Base-by-base conservation (phyloP, 257 asterid genomes). In the Henckelia pumila region DNA sequence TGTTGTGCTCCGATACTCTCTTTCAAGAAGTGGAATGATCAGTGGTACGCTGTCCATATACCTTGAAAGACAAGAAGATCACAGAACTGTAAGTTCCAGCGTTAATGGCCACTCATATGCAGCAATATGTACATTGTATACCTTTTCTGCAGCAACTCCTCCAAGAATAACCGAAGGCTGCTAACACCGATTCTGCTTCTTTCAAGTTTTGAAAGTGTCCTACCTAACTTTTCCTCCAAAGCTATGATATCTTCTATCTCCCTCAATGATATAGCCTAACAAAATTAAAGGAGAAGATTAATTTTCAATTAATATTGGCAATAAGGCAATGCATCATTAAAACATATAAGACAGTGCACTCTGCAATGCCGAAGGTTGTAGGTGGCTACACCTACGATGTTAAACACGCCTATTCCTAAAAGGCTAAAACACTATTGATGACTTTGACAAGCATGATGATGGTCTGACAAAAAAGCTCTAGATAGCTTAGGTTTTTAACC, bases 11-110 rank as follows among this genome's bases (percentile, higher is more conserved):
- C 98, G 92, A 35, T 82, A 35, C 80, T 92, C 96, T 81, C 88
- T 89, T 75, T 92, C 98, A 56, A 92, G 97, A 76, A 92, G 98
- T 32, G 97, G 97, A 76, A 92, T 85, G 77, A 92, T 86, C 77
- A 85, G 71, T 60, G 98, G 98, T 50, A 92, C 95, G 50, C 91
- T 88, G 69, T 92, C 92, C 97, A 89, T 83, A 70, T 92, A 92
- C 96, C 98, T 92, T 57, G n/a, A 61, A 6, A 29, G 75, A 67
- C 53, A 68, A 72, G 70, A 59, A 64, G 52, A 72, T 76, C 63
- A 70, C 62, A 75, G 73, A 63, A 23, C 40, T 35, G 58, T 56
- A 60, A 76, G 80, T 69, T 70, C 25, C 50, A 56, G 69, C 64
- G 61, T 68, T 32, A 60, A 55, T 56, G 32, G 71, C 59, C 56